Evolutionary conservation across 1,284 basidiomycete species (phyloP).

Genomic region (Apiotrichum siamense): DNA sequence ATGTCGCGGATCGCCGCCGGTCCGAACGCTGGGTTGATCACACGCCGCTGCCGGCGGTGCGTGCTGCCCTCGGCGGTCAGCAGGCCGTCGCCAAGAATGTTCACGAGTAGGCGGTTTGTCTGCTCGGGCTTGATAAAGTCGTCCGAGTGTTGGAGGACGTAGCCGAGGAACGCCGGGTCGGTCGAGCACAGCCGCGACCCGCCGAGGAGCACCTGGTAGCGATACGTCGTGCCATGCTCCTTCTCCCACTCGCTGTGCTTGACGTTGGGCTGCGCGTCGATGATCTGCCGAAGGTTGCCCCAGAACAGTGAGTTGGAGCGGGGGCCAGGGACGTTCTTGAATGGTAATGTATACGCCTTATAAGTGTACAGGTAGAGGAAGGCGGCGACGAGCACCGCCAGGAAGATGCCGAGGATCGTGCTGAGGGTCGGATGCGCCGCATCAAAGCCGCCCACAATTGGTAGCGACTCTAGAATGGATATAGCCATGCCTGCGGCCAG

Average conservation of each 20-base stretch:
- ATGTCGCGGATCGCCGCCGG: slow-evolving; percentile 44
- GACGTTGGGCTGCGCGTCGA: slow-evolving; percentile 13
- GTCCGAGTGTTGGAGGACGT: slow-evolving; percentile 58
- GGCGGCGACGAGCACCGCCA: neutral
- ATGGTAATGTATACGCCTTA: neutral
- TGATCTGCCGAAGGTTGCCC: slow-evolving; percentile 17
- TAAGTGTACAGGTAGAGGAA: slow-evolving; percentile 12
- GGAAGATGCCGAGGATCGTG: neutral
- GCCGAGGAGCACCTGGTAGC: slow-evolving; percentile 17
- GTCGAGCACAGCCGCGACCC: slow-evolving; percentile 53
- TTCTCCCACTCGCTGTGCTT: slow-evolving; percentile 21
- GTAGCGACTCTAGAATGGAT: neutral
- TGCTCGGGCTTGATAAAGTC: slow-evolving; percentile 63
- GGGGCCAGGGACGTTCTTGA: slow-evolving; percentile 19
- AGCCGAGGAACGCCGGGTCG: slow-evolving; percentile 57
- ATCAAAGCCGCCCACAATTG: neutral
- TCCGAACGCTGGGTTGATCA: slow-evolving; percentile 49
- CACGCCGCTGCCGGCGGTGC: slow-evolving; percentile 53
- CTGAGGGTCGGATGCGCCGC: neutral
- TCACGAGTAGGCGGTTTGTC: slow-evolving; percentile 54
- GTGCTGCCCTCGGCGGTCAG: slow-evolving; percentile 49
- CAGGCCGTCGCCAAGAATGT: slow-evolving; percentile 39
- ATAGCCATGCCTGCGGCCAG: neutral
- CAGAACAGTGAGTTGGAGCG: slow-evolving; percentile 10
- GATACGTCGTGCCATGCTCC: slow-evolving; percentile 21